Percentiles rank a stretch among this genome's conserved stretches.
phyloP scores from a whole-genome alignment of 768 basidiomycete genomes.

The Tulasnella sp. region DNA sequence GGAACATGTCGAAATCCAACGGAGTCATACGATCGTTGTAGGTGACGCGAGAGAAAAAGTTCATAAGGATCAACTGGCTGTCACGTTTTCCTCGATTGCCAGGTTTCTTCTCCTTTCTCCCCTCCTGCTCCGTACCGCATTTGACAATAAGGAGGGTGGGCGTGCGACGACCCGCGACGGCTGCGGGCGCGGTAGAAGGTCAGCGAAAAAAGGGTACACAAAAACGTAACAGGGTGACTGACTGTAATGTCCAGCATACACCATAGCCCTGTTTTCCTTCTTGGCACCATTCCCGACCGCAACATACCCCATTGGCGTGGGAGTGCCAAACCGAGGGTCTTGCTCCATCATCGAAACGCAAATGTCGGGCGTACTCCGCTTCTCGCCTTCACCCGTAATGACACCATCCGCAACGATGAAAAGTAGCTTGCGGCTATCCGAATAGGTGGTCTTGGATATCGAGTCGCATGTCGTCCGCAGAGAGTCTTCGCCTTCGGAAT shows the following conservation, averaged over 20 bases:
- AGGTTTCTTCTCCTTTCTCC: conserved; percentile 74
- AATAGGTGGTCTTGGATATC: conserved; percentile 81
- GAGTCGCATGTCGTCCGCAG: conserved; percentile 86
- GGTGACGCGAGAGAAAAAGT: conserved; percentile 97
- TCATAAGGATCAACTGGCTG: conserved; percentile 97
- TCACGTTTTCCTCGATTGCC: conserved; percentile 98
- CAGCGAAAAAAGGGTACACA: neutral
- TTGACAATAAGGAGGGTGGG: conserved; percentile 93
- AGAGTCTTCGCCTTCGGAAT: conserved; percentile 92
- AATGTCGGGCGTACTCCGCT: conserved; percentile 89
- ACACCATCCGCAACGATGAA: conserved; percentile 96
- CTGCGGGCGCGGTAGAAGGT: conserved; percentile 24
- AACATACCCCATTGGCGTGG: conserved; percentile 82
- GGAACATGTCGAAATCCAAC: conserved; percentile 94
- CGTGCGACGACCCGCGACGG: conserved; percentile 77
- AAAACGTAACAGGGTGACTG: conserved; percentile 27
- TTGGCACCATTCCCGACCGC: conserved; percentile 87
- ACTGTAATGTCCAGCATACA: conserved; percentile 99
- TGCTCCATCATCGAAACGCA: conserved; percentile 86
- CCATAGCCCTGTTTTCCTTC: conserved; percentile 87
- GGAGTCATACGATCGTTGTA: conserved; percentile 99
- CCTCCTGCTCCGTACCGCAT: conserved; percentile 84
- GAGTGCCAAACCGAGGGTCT: conserved; percentile 92
- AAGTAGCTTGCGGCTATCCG: conserved; percentile 80
- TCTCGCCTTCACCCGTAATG: conserved; percentile 97